phyloP scores from a whole-genome alignment of 1,284 basidiomycete species.

The Pseudozyma hubeiensis region DNA sequence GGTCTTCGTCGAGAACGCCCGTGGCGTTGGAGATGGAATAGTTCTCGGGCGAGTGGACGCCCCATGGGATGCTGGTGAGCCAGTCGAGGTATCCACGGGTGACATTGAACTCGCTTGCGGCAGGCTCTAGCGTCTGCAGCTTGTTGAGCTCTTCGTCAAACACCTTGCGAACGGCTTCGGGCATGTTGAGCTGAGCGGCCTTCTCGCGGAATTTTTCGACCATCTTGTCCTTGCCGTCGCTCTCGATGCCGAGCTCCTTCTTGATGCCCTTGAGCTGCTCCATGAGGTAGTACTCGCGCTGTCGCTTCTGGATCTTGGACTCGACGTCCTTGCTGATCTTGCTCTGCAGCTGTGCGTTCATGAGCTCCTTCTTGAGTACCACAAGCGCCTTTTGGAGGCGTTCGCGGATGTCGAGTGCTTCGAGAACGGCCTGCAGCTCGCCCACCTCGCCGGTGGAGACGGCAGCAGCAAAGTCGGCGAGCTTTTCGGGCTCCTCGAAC shows the following conservation, averaged over 20 bases:
- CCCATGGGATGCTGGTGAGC: slow-evolving; percentile 91
- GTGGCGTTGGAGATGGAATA: slow-evolving; percentile 88
- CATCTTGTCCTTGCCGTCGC: slow-evolving; percentile 96
- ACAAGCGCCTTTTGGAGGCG: slow-evolving; percentile 88
- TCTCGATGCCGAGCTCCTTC: slow-evolving; percentile 97
- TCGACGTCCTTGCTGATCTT: slow-evolving; percentile 96
- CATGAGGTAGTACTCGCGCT: slow-evolving; percentile 97
- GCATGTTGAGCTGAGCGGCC: slow-evolving; percentile 88
- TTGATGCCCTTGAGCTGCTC: slow-evolving; percentile 99
- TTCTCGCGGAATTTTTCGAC: slow-evolving; percentile 96
- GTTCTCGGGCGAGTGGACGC: slow-evolving; percentile 92
- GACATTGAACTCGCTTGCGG: slow-evolving; percentile 87
- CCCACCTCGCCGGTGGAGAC: slow-evolving; percentile 90
- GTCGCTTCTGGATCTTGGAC: slow-evolving; percentile 94
- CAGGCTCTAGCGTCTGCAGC: slow-evolving; percentile 85
- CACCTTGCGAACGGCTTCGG: slow-evolving; percentile 88
- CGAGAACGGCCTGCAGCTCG: slow-evolving; percentile 93
- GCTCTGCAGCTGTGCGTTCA: slow-evolving; percentile 94
- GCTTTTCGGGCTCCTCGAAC: slow-evolving; percentile 97
- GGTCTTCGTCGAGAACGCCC: slow-evolving; percentile 90
- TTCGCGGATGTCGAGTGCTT: slow-evolving; percentile 86
- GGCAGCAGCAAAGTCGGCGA: slow-evolving; percentile 97
- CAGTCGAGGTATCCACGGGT: slow-evolving; percentile 72
- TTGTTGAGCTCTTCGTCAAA: slow-evolving; percentile 97
- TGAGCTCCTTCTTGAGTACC: slow-evolving; percentile 97